phyloP scores from a whole-genome alignment of 345 rosid genomes.

The Bruguiera parviflora region DNA sequence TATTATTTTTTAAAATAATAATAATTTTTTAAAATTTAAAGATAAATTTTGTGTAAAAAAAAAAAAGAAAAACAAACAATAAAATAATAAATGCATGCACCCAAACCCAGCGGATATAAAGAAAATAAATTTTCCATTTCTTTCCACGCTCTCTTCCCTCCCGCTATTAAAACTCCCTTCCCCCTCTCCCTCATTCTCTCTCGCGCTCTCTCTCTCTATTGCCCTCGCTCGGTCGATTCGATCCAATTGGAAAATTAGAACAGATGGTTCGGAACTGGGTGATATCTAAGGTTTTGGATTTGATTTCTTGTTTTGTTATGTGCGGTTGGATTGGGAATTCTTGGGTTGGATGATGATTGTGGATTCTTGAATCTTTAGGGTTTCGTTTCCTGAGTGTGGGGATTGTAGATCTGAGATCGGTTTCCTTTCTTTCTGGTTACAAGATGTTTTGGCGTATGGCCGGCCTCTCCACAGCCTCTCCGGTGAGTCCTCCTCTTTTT shows the following conservation, averaged over 20 bases:
- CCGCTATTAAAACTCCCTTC: constrained; percentile 13
- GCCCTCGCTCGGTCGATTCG: not conserved
- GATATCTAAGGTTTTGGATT: constrained; percentile 11
- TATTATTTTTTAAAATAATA: no score
- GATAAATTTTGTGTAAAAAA: not conserved
- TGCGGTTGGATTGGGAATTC: not conserved
- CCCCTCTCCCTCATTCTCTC: not conserved
- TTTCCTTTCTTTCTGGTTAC: constrained; percentile 15
- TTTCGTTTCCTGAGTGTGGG: not conserved
- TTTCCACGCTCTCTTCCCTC: constrained; percentile 1
- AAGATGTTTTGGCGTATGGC: constrained; percentile 97
- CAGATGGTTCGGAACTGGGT: not conserved
- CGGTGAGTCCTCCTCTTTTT: constrained; percentile 49
- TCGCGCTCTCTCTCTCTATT: not conserved
- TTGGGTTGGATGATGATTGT: constrained; percentile 4
- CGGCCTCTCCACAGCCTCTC: constrained; percentile 86
- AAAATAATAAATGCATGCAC: not conserved
- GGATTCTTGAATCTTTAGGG: constrained; percentile 5
- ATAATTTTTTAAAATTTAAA: not conserved
- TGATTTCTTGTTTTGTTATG: not conserved
- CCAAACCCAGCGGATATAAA: not conserved
- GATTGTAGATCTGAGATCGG: constrained; percentile 42
- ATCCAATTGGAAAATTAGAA: not conserved
- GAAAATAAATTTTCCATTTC: not conserved
- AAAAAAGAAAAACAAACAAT: not conserved